Evolutionary conservation across 495 filamentous ascomycete species (phyloP).

Genomic region (Hypomontagnella monticulosa): DNA sequence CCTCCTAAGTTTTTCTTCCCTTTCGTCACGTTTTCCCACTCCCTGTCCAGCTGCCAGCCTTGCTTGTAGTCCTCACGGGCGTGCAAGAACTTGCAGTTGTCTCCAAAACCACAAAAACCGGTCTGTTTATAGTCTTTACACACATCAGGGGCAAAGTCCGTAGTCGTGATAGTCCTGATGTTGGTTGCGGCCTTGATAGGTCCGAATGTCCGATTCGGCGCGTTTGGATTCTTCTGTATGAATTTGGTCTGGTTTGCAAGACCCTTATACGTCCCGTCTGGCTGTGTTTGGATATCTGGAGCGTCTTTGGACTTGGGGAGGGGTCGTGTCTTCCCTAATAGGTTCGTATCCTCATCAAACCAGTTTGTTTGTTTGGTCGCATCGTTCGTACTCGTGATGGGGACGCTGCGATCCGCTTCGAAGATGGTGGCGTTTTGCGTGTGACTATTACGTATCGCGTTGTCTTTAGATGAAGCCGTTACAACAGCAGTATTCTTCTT

Average conservation of each 20-base stretch:
- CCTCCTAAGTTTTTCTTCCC: conserved; percentile 74
- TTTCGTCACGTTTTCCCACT: conserved; percentile 88
- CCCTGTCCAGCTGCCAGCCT: conserved; percentile 93
- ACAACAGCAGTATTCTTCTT: conserved; percentile 73
- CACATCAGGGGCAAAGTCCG: conserved; percentile 91
- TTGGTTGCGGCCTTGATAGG: conserved; percentile 91
- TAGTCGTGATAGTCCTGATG: conserved; percentile 88
- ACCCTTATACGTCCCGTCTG: conserved; percentile 80
- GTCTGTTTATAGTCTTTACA: conserved; percentile 97
- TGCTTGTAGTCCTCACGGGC: conserved; percentile 87
- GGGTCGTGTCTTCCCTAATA: conserved; percentile 70
- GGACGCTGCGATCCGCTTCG: conserved; percentile 64
- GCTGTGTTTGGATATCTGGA: conserved; percentile 37
- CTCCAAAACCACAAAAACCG: conserved; percentile 83
- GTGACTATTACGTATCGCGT: conserved; percentile 49
- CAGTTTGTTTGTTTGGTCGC: conserved; percentile 94
- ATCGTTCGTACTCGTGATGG: conserved; percentile 76
- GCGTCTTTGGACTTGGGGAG: conserved; percentile 35
- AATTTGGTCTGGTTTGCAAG: conserved; percentile 75
- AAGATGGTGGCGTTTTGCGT: conserved; percentile 65
- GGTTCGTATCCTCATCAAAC: conserved; percentile 77
- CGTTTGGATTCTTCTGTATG: conserved; percentile 85
- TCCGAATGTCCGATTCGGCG: conserved; percentile 75
- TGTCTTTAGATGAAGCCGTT: conserved; percentile 61
- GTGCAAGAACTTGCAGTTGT: conserved; percentile 90